Base-by-base conservation (phyloP, 1,139 yeast species). In the Citeromyces hawaiiensis region DNA sequence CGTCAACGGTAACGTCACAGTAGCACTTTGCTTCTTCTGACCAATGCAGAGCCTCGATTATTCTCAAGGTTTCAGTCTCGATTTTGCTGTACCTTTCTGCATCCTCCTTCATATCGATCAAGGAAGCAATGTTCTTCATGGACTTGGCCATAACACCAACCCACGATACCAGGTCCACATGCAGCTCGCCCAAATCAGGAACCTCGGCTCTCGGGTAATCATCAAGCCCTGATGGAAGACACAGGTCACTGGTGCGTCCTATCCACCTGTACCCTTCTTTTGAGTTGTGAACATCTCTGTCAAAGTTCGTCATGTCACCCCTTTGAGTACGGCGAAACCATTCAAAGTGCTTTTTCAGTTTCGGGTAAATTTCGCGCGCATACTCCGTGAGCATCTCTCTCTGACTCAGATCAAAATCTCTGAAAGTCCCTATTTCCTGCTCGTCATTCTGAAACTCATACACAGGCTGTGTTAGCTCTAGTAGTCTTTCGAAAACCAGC, bases 221-320 rank as follows among this genome's bases (percentile, higher is more conserved):
- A 57, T 91, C 98, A 35, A 91, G 57, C 0, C 99, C 99, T 59
- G 94, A 82, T 2, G 98, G 93, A 42, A 91, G 65, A 54, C 95
- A 83, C 53, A 85, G 96, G 3, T 79, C 72, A 18, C 69, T 64
- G 0, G 96, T 85, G 46, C 97, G 72, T 2, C 97, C 98, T 45
- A 88, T 72, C 99, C 99, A 91, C 53, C 96, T 68, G 56, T 83
- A 91, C 0, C 78, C 83, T 38, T 66, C 68, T 7, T 58, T 51
- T 35, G 60, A 63, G 4, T 71, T 62, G 17, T 14, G 11, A 7
- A 16, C 11, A 8, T 71, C 68, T 45, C 94, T 71, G 31, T 72
- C 86, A 58, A 79, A 83, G 42, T 81, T 88, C n/a, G 71, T 76
- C 13, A 75, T 54, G 44, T 70, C 76, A 2, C 96, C 97, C 39